These are phyloP conservation scores for Aegilops longissima DNA, from an alignment of 176 grass and related monocot species.

Conservation along the genomic window DNA sequence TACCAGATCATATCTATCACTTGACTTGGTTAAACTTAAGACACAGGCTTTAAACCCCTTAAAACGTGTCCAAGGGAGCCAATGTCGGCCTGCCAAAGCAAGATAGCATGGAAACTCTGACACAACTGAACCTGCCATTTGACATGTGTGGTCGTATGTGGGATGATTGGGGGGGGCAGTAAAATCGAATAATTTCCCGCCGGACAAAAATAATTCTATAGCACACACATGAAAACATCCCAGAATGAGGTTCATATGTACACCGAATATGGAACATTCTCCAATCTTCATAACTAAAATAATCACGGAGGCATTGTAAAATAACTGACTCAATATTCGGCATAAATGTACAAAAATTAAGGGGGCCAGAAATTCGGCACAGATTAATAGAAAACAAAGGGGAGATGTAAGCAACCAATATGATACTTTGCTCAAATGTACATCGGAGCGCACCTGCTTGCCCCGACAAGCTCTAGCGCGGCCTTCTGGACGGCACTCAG, in stretches of 20 bases:
- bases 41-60: background rate
- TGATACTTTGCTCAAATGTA: slow-evolving; percentile 1
- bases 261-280: background rate
- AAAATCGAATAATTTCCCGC: background rate
- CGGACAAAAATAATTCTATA: background rate
- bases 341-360: background rate
- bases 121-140: background rate
- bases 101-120: background rate
- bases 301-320: background rate
- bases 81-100: background rate
- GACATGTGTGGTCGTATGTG: background rate
- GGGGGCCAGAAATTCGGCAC: background rate
- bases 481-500: slow-evolving; percentile 54
- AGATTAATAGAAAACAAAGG: background rate
- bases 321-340: background rate
- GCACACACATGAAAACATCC: background rate
- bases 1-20: background rate
- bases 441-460: slow-evolving; percentile 61
- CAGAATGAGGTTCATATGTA: background rate
- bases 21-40: background rate
- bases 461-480: slow-evolving; percentile 60
- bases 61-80: background rate
- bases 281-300: background rate
- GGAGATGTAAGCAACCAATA: background rate
- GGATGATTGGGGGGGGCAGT: background rate